Evolutionary conservation across 306 rosid species (phyloP), one percentile per base, ranked within the genome.

Genomic region (Crotalaria pallida): DNA sequence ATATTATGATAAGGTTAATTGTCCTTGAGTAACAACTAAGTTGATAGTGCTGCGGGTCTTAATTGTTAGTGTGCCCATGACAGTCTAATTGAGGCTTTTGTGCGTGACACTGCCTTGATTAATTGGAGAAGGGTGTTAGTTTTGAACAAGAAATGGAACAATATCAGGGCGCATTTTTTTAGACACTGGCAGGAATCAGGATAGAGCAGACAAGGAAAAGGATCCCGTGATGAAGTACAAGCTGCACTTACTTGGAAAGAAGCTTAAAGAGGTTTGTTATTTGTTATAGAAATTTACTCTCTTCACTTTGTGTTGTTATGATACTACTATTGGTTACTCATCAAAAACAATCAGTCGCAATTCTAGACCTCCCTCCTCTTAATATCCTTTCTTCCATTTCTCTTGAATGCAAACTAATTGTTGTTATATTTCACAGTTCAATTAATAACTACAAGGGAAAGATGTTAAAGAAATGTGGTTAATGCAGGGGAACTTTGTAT

Each of bases 121-220:
- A 87, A 88, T 64, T 88, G 96, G 96, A 86, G 96, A 57, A 84
- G 87, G 63, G 69, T 88, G 47, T 61, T 92, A 44, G 88, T 87
- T 67, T 87, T 85, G 73, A 90, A 91, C 73, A 86, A 72, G 79
- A 84, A 79, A 51, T 92, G 93, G 96, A 76, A 66, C 72, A 74
- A 63, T 73, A 73, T 90, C 17, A 84, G 88, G 79, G 81, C 86
- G 15, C 89, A 85, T 92, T 90, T 83, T n/a, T 88, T 74, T 21
- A 77, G 44, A 17, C 69, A 80, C 16, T 86, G 93, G n/a, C n/a
- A n/a, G n/a, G n/a, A n/a, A n/a, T 76, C 88, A 68, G 57, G 82
- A 83, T 67, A 87, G 82, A 70, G 91, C 89, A 10, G 81, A 83
- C 24, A 2, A 47, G 5, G 91, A 79, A 78, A 76, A 84, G 34